phyloP scores from a whole-genome alignment of 2,329 filamentous ascomycete species.

The Fusarium sp. region DNA sequence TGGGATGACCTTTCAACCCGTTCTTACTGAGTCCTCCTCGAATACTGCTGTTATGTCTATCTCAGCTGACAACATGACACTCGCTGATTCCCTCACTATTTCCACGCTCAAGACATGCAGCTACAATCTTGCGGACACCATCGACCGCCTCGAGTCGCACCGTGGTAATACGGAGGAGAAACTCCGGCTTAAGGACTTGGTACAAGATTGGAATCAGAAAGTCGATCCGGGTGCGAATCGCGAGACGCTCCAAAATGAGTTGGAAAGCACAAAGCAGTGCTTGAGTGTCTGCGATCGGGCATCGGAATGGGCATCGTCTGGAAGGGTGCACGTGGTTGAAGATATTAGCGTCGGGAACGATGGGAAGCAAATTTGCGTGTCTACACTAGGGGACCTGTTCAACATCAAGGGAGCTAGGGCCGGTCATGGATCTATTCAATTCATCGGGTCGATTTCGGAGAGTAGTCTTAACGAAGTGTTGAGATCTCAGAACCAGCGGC shows the following conservation, averaged over 20 bases:
- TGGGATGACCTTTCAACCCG: background rate
- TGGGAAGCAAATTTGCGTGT: constrained; percentile 25
- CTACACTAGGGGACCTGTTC: constrained; percentile 29
- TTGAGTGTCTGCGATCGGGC: constrained; percentile 6
- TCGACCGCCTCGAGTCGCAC: background rate
- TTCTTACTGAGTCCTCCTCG: background rate
- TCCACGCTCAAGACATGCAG: constrained; percentile 3
- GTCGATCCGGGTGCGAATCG: background rate
- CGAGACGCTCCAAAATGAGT: constrained; percentile 1
- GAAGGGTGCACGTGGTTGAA: constrained; percentile 29
- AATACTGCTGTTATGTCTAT: background rate
- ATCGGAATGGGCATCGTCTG: constrained; percentile 14
- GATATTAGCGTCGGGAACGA: constrained; percentile 22
- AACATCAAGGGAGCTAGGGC: constrained; percentile 18
- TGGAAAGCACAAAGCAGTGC: constrained; percentile 19
- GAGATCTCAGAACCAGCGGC: background rate
- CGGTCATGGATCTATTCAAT: background rate
- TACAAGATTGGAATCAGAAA: background rate
- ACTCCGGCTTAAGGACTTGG: background rate
- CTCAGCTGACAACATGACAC: background rate
- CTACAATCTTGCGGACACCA: background rate
- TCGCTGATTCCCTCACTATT: constrained; percentile 12
- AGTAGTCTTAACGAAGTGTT: background rate
- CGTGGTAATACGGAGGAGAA: background rate
- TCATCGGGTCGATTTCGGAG: constrained; percentile 7